phyloP scores from a whole-genome alignment of 495 filamentous ascomycete species.

The Pseudevernia furfuracea region DNA sequence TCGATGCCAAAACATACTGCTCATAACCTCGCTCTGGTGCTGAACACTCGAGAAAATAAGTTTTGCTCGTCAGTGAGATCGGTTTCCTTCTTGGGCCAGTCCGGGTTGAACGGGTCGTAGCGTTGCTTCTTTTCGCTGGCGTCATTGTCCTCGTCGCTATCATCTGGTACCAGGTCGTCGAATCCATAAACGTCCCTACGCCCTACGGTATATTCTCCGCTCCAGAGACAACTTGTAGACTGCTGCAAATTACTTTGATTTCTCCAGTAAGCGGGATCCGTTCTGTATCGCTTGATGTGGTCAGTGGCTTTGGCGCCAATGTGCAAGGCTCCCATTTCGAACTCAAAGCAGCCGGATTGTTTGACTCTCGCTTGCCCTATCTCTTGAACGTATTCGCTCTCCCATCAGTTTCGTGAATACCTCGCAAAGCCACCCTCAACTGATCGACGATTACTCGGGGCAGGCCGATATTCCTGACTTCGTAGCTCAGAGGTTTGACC shows the following conservation, averaged over 20 bases:
- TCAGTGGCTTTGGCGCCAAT: background rate
- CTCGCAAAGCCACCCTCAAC: constrained; percentile 2
- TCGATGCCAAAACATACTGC: background rate
- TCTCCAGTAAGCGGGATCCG: background rate
- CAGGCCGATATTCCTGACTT: constrained; percentile 1
- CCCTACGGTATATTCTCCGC: background rate
- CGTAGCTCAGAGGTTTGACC: constrained; percentile 4
- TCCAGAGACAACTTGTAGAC: background rate
- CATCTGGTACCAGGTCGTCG: background rate
- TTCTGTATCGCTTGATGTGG: background rate
- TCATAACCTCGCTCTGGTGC: background rate
- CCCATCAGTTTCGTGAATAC: background rate
- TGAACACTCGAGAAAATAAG: background rate
- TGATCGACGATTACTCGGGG: constrained; percentile 3
- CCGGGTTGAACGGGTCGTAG: background rate
- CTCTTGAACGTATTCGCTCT: background rate
- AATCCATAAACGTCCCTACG: background rate
- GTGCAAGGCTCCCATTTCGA: background rate
- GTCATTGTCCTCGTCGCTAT: too few species aligned
- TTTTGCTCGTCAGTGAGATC: background rate
- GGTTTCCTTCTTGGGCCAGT: background rate
- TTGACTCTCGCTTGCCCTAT: background rate
- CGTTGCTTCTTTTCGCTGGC: background rate
- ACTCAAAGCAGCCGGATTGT: background rate
- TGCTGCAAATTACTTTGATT: background rate